Percentiles rank a stretch among this genome's conserved stretches.
phyloP scores from a whole-genome alignment of 192 early-diverging fungal species.

The Helicostylum pulchrum region DNA sequence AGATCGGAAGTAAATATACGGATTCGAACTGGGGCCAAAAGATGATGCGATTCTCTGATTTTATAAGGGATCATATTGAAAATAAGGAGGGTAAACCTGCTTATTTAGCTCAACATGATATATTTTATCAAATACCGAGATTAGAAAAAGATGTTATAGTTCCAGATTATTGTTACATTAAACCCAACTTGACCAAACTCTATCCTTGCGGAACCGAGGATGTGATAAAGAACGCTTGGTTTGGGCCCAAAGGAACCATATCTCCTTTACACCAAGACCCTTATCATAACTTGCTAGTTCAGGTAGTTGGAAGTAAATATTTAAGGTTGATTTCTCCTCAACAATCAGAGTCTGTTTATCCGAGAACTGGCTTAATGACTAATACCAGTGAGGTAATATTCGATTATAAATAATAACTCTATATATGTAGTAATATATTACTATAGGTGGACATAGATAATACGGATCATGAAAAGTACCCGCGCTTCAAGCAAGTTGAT shows the following conservation, averaged over 20 bases:
- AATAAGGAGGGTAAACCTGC: conserved; percentile 16
- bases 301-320: conserved; percentile 82
- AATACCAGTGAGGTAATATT: conserved; percentile 69
- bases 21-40: conserved; percentile 72
- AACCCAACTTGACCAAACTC: conserved; percentile 25
- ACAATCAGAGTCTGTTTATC: conserved; percentile 62
- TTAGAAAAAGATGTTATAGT: conserved; percentile 65
- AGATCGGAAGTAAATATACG: conserved; percentile 77
- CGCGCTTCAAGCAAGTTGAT: conserved; percentile 50
- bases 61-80: conserved; percentile 51
- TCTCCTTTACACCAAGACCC: conserved; percentile 85
- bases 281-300: conserved; percentile 79
- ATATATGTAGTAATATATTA: not conserved
- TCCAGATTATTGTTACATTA: conserved; percentile 70
- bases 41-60: conserved; percentile 69
- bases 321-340: conserved; percentile 66
- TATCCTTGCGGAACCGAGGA: conserved; percentile 35
- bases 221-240: conserved; percentile 68
- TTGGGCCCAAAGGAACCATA: conserved; percentile 77
- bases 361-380: conserved; percentile 46
- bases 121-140: conserved; percentile 72
- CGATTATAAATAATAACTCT: not conserved
- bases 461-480: conserved; percentile 54
- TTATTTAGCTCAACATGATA: conserved; percentile 87
- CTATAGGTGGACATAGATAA: conserved; percentile 64